phyloP scores from a whole-genome alignment of 345 rosid species.

The Eucalyptus brandiana region DNA sequence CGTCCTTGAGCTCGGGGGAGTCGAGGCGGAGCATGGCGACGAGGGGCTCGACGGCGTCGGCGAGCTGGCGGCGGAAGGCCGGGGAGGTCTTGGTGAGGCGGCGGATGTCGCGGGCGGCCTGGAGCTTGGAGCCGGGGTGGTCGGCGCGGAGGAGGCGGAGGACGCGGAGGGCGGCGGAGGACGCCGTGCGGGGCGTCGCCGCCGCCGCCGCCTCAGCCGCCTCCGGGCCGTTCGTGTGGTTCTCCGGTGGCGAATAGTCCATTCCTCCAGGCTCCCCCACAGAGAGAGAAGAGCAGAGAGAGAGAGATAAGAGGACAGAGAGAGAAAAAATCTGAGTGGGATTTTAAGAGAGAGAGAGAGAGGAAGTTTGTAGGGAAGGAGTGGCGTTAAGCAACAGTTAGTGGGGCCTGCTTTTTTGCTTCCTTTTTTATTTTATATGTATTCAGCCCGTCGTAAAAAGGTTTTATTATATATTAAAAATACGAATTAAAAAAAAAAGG shows the following conservation, averaged over 20 bases:
- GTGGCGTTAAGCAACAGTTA: slow-evolving; percentile 59
- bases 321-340: background rate
- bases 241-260: slow-evolving; percentile 14
- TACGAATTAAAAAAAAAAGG: background rate
- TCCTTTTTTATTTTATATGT: background rate
- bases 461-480: background rate
- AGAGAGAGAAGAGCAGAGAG: background rate
- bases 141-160: slow-evolving; percentile 39
- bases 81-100: slow-evolving; percentile 85
- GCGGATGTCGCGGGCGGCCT: slow-evolving; percentile 84
- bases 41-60: slow-evolving; percentile 58
- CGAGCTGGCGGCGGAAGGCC: slow-evolving; percentile 73
- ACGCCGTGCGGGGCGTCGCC: slow-evolving; percentile 39
- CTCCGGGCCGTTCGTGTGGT: background rate
- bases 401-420: background rate
- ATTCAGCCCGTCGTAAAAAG: background rate
- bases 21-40: slow-evolving; percentile 65
- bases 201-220: slow-evolving; percentile 23
- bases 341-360: background rate
- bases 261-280: background rate
- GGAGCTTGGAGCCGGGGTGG: slow-evolving; percentile 44
- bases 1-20: slow-evolving; percentile 35
- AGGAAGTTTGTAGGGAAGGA: background rate
- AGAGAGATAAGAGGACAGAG: background rate
- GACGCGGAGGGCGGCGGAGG: slow-evolving; percentile 36